Evolutionary conservation across 1,284 basidiomycete genomes (phyloP).

Genomic region (Cryptococcus neoformans): DNA sequence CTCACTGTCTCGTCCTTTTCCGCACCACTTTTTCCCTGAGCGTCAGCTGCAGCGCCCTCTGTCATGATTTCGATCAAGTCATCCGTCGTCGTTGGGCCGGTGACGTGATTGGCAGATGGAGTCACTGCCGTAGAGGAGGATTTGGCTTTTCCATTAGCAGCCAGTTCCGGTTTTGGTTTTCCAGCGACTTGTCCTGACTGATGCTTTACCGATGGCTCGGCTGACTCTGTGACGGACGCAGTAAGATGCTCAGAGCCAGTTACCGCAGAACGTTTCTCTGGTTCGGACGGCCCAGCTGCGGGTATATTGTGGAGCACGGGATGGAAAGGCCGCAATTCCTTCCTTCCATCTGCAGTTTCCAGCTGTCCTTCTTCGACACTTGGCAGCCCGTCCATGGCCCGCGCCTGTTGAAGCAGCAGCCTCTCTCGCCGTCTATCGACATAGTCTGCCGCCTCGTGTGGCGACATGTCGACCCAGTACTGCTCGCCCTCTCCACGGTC

Average conservation of each 20-base stretch:
- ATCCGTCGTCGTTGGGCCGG: not conserved
- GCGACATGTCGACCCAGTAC: constrained; percentile 42
- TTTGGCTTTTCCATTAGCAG: not conserved
- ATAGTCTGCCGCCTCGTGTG: constrained; percentile 33
- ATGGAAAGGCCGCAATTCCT: too few species aligned
- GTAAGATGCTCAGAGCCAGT: too few species aligned
- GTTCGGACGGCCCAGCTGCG: too few species aligned
- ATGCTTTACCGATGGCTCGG: too few species aligned
- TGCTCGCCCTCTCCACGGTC: constrained; percentile 1
- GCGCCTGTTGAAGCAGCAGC: constrained; percentile 23
- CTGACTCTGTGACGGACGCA: too few species aligned
- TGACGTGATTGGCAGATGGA: not conserved
- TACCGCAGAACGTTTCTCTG: too few species aligned
- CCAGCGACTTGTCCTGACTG: too few species aligned
- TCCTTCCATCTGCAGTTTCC: too few species aligned
- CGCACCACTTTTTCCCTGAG: not conserved
- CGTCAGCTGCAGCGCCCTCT: constrained; percentile 1
- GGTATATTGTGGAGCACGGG: too few species aligned
- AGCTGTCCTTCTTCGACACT: not conserved
- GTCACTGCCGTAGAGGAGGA: too few species aligned
- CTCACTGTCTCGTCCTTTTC: constrained; percentile 11
- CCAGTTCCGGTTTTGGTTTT: constrained; percentile 7
- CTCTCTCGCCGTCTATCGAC: constrained; percentile 24
- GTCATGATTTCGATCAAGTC: not conserved
- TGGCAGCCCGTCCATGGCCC: constrained; percentile 16